Percentiles rank a stretch among this genome's conserved stretches.
Evolutionary conservation across 2,329 filamentous ascomycete genomes (phyloP).

Genomic region (Colletotrichum somersetense): DNA sequence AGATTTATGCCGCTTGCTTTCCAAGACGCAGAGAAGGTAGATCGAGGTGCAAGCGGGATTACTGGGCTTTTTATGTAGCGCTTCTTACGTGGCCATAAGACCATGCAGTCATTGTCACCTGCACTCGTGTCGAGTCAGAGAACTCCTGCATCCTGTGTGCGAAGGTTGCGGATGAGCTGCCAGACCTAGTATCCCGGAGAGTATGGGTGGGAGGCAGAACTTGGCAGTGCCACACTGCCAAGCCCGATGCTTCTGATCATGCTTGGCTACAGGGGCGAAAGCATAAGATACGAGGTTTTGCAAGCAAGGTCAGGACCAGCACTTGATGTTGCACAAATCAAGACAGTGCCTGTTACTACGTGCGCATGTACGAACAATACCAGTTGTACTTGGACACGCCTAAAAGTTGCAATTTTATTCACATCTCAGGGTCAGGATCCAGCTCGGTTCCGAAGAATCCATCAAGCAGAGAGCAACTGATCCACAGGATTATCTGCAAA

Average conservation of each 20-base stretch:
- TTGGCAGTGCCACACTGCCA: background rate
- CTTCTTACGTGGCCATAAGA: background rate
- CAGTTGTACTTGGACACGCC: background rate
- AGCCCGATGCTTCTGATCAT: background rate
- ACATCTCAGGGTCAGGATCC: background rate
- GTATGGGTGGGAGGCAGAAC: background rate
- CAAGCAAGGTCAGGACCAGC: background rate
- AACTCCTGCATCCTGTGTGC: background rate
- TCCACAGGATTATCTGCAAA: background rate
- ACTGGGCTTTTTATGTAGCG: background rate
- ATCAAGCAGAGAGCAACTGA: background rate
- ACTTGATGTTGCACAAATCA: background rate
- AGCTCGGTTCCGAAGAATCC: background rate
- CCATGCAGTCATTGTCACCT: background rate
- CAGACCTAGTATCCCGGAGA: background rate
- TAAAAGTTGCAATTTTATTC: background rate
- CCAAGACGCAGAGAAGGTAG: background rate
- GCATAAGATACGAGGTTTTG: background rate
- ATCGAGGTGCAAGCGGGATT: background rate
- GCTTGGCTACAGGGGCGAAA: background rate
- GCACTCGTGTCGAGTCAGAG: background rate
- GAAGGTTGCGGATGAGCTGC: background rate
- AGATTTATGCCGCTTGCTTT: background rate
- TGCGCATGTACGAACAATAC: background rate
- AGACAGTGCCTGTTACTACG: background rate